Evolutionary conservation across 2,329 filamentous ascomycete genomes (phyloP).

Genomic region (Aspergillus puulaauensis): DNA sequence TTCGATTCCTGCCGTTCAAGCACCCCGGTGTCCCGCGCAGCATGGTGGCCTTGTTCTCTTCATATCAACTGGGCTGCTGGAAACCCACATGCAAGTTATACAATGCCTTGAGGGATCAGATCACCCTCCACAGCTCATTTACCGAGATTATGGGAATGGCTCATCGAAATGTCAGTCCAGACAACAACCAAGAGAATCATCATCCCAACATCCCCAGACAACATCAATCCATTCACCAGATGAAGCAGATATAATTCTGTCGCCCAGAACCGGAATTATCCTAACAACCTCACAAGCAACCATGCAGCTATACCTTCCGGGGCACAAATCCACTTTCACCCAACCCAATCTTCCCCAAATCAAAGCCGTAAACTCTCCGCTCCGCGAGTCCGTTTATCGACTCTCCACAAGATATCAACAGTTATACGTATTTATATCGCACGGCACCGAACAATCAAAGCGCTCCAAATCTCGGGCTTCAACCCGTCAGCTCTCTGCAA

Average conservation of each 20-base stretch:
- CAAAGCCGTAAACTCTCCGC: conserved; percentile 37
- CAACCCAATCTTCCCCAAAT: conserved; percentile 16
- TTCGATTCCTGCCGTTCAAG: conserved; percentile 28
- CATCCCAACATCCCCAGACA: neutral
- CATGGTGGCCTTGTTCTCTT: conserved; percentile 27
- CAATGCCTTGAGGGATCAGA: conserved; percentile 18
- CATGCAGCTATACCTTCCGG: conserved; percentile 70
- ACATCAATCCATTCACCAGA: neutral
- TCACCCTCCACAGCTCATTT: conserved; percentile 19
- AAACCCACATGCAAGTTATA: conserved; percentile 24
- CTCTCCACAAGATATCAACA: conserved; percentile 64
- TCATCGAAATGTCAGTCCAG: neutral
- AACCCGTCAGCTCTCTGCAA: neutral
- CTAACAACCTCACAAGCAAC: conserved; percentile 70
- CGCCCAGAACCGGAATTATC: conserved; percentile 67
- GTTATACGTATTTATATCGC: conserved; percentile 67
- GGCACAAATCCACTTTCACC: conserved; percentile 42
- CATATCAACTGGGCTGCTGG: conserved; percentile 27
- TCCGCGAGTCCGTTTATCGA: conserved; percentile 57
- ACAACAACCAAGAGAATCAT: neutral
- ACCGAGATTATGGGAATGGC: conserved; percentile 23
- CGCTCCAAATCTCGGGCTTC: conserved; percentile 23
- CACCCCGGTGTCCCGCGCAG: neutral
- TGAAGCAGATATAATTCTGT: conserved; percentile 67
- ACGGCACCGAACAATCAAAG: conserved; percentile 7